Conservation (phyloP, 2,329 filamentous ascomycete species). For the Lithohypha guttulata region DNA sequence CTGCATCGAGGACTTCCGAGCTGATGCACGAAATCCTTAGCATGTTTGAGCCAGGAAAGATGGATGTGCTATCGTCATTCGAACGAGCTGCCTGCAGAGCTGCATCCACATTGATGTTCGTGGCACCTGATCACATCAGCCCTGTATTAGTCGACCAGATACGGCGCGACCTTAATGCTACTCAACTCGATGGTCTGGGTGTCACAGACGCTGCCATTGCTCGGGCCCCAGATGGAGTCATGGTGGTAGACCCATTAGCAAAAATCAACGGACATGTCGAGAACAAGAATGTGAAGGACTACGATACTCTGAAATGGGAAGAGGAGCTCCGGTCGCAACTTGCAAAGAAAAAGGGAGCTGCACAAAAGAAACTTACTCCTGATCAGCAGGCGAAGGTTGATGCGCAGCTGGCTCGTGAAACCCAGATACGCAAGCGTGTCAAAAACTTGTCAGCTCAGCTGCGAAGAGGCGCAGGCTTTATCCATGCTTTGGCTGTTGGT, state of each 20-base stretch:
- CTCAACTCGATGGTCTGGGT: slow-evolving; percentile 61
- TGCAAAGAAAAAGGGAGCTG: slow-evolving; percentile 77
- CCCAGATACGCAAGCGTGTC: slow-evolving; percentile 64
- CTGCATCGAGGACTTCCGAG: slow-evolving; percentile 49
- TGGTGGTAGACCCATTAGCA: slow-evolving; percentile 81
- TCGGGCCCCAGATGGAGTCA: slow-evolving; percentile 75
- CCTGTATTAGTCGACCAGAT: slow-evolving; percentile 66
- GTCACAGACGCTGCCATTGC: slow-evolving; percentile 88
- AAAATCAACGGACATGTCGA: slow-evolving; percentile 65
- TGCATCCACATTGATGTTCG: slow-evolving; percentile 83
- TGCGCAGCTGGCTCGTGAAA: slow-evolving; percentile 78
- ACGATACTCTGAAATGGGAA: slow-evolving; percentile 95
- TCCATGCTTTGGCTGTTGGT: slow-evolving; percentile 68
- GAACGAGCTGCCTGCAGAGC: slow-evolving; percentile 69
- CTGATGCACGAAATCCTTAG: slow-evolving; percentile 49
- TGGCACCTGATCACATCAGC: slow-evolving; percentile 73
- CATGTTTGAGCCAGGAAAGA: slow-evolving; percentile 14
- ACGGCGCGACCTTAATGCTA: slow-evolving; percentile 58
- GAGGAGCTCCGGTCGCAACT: slow-evolving; percentile 78
- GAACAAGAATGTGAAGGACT: slow-evolving; percentile 88
- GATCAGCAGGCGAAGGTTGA: slow-evolving; percentile 88
- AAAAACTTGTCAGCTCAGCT: slow-evolving; percentile 58
- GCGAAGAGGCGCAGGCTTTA: slow-evolving; percentile 73
- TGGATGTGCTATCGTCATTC: slow-evolving; percentile 32
- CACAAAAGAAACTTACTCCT: slow-evolving; percentile 77